Base-by-base conservation (phyloP, 805 yeast genomes). In the Sungouiozyma intestinalis region DNA sequence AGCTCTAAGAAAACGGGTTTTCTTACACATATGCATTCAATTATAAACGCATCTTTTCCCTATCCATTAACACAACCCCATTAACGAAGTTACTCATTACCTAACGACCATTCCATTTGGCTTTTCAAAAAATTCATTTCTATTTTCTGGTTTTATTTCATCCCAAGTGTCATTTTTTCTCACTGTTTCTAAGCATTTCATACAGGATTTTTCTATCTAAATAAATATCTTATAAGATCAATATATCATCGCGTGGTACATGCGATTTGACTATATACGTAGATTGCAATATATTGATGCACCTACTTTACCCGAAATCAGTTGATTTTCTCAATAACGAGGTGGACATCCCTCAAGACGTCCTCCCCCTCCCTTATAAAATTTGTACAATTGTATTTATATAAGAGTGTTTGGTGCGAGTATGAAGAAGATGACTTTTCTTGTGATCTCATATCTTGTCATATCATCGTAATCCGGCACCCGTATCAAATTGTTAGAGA, bases 251-350 rank as follows among this genome's bases (percentile, higher is more conserved):
- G n/a, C n/a, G n/a, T n/a, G n/a, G n/a, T n/a, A n/a, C n/a, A n/a
- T n/a, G n/a, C n/a, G n/a, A n/a, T n/a, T n/a, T n/a, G n/a, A n/a
- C n/a, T n/a, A n/a, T n/a, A n/a, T n/a, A n/a, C n/a, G n/a, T 24
- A 24, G 29, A 24, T 24, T 11, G 29, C 9, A 24, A 24, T 24
- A 24, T 24, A n/a, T 24, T 24, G 13, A 38, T 53, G 19, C 18
- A 40, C 16, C 46, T 51, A 35, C 49, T 51, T 15, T 48, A n/a
- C n/a, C n/a, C n/a, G n/a, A n/a, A n/a, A n/a, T n/a, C n/a, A n/a
- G n/a, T n/a, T n/a, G n/a, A n/a, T n/a, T n/a, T n/a, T n/a, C n/a
- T n/a, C n/a, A n/a, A n/a, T n/a, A n/a, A n/a, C n/a, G n/a, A n/a
- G n/a, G n/a, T n/a, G n/a, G n/a, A n/a, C n/a, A n/a, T n/a, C n/a